phyloP scores from a whole-genome alignment of 805 yeast species.

The Myxozyma monticola region DNA sequence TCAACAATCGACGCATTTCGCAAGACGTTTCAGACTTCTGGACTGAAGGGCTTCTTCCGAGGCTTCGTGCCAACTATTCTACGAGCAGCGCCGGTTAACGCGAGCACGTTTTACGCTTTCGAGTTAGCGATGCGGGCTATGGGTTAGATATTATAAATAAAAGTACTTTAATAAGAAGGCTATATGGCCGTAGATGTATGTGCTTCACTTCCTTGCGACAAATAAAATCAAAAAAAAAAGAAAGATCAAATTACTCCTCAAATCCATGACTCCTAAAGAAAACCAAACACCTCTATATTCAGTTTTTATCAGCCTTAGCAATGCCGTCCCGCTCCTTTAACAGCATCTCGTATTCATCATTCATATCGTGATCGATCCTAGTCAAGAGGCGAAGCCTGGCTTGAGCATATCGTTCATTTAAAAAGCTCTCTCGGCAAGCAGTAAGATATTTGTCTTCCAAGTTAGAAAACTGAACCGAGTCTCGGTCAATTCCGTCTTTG shows the following conservation, averaged over 20 bases:
- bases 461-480: background rate
- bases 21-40: conserved; percentile 56
- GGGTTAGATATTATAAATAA: conserved; percentile 13
- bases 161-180: background rate
- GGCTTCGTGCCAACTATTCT: conserved; percentile 91
- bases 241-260: too few species aligned
- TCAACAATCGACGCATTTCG: conserved; percentile 60
- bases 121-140: conserved; percentile 76
- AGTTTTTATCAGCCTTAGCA: too few species aligned
- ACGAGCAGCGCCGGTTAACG: conserved; percentile 98
- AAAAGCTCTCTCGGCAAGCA: background rate
- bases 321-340: too few species aligned
- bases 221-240: too few species aligned
- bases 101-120: conserved; percentile 92
- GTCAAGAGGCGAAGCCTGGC: background rate
- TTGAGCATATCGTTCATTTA: background rate
- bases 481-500: conserved; percentile 6
- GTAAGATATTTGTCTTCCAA: conserved; percentile 6
- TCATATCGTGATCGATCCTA: background rate
- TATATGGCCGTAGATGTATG: too few species aligned
- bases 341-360: background rate
- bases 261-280: too few species aligned
- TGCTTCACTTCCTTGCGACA: too few species aligned
- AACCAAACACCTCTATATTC: too few species aligned
- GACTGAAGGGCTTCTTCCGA: conserved; percentile 76